A percentile compares a stretch with the other conserved stretches of the same genome.
phyloP scores from a whole-genome alignment of 2,329 filamentous ascomycete species.

The Hypoxylon sp. region DNA sequence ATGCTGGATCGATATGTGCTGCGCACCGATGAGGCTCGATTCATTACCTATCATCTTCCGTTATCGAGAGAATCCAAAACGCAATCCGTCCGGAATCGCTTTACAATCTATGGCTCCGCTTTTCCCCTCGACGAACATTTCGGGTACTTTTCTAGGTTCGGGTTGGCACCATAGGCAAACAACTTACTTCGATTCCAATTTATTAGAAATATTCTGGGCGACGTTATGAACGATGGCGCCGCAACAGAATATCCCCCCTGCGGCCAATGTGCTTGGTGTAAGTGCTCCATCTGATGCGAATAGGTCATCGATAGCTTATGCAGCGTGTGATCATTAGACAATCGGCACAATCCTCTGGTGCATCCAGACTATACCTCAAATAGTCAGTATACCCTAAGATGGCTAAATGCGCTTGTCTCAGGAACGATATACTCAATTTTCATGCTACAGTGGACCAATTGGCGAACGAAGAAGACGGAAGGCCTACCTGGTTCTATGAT shows the following conservation, averaged over 20 bases:
- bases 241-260: conserved; percentile 50
- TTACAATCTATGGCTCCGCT: conserved; percentile 7
- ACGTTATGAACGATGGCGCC: conserved; percentile 45
- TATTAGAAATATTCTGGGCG: neutral
- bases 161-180: neutral
- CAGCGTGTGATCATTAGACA: conserved; percentile 39
- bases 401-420: neutral
- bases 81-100: conserved; percentile 14
- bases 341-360: conserved; percentile 58
- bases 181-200: conserved; percentile 2
- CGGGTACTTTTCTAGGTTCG: neutral
- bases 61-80: neutral
- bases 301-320: conserved; percentile 14
- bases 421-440: neutral
- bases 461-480: conserved; percentile 70
- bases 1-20: neutral
- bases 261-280: conserved; percentile 58
- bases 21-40: neutral
- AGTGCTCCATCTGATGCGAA: conserved; percentile 45
- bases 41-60: neutral
- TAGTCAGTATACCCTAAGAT: conserved; percentile 50
- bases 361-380: conserved; percentile 58
- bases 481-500: conserved; percentile 72
- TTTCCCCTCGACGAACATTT: conserved; percentile 10
- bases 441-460: conserved; percentile 65